phyloP scores from a whole-genome alignment of 2,329 filamentous ascomycete species.

The Endothia cerciana region DNA sequence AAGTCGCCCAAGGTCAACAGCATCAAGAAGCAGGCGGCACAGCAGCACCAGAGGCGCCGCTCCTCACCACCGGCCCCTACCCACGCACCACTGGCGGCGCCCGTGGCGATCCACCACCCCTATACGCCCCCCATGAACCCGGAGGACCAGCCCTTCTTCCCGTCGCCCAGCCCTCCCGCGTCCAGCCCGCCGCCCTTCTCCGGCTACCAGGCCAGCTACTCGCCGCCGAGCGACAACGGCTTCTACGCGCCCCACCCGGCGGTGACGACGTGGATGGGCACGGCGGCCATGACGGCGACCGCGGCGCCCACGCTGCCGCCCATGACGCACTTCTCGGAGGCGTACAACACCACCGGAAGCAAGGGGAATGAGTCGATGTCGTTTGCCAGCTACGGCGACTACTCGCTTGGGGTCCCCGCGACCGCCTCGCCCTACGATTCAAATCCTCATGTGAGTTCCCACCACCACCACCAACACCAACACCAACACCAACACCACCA shows the following conservation, averaged over 20 bases:
- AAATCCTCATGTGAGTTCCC: conserved; percentile 75
- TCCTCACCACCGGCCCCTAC: conserved; percentile 33
- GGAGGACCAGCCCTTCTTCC: conserved; percentile 70
- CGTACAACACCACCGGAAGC: conserved; percentile 59
- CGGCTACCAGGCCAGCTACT: conserved; percentile 65
- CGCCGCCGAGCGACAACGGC: conserved; percentile 60
- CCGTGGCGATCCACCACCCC: conserved; percentile 52
- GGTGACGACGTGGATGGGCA: conserved; percentile 22
- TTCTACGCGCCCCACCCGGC: conserved; percentile 38
- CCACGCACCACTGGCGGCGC: conserved; percentile 40
- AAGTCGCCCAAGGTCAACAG: conserved; percentile 48
- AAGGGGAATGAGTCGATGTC: conserved; percentile 64
- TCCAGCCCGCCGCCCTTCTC: conserved; percentile 67
- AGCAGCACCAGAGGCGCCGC: conserved; percentile 33
- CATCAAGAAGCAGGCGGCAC: conserved; percentile 33
- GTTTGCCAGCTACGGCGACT: conserved; percentile 67
- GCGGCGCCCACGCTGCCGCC: conserved; percentile 65
- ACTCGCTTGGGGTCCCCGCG: conserved; percentile 67
- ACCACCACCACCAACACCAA: conserved; percentile 44
- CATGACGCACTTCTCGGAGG: conserved; percentile 65
- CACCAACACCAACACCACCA: conserved; percentile 18
- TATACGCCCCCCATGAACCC: conserved; percentile 64
- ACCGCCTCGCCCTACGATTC: conserved; percentile 67
- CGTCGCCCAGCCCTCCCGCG: conserved; percentile 37
- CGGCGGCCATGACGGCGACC: conserved; percentile 44